Evolutionary conservation across 2,329 filamentous ascomycete genomes (phyloP), one percentile per base, ranked within the genome.

Genomic region (Sporothrix humicola): DNA sequence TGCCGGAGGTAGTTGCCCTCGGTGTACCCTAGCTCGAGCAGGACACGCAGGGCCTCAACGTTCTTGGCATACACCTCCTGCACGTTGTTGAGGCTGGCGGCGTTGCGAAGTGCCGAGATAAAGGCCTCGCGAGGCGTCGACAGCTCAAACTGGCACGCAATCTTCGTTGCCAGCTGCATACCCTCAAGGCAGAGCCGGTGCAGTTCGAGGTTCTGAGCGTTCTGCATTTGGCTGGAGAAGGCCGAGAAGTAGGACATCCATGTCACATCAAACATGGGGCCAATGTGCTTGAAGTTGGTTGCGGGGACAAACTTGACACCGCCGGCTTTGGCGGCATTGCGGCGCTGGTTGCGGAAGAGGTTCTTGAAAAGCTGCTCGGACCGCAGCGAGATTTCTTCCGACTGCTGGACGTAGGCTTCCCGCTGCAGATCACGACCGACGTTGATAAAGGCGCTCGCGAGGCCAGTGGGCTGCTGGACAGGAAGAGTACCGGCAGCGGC

Each of bases 241-340:
- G 95, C 95, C 5, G 95, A 98, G 79, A 99, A 92, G 82, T 98
- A 97, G 10, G 95, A 97, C 95, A 98, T 99, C 96, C 96, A 99
- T 0, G 94, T 97, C 31, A 97, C 94, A 78, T 97, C 95, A 79
- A 99, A 98, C 96, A 99, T 99, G 0, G 96, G 94, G 0, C 96
- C 96, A 69, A 98, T 93, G 81, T 99, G 96, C 78, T 94, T 95
- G 81, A 94, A 95, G 0, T 95, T 98, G 1, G 94, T 96, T 3
- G 96, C 96, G 0, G 94, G 93, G 72, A 99, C 97, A 82, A 96
- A 99, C 85, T 90, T 83, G 86, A 91, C 78, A 82, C 90, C 83
- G 82, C 90, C 83, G 80, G 88, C 81, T 77, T 92, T 92, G 58
- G 92, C 84, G 1, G 93, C 90, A 74, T 93, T 96, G 78, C 90